Evolutionary conservation across 768 basidiomycete genomes (phyloP).

Genomic region (Kwoniella newhampshirensis): DNA sequence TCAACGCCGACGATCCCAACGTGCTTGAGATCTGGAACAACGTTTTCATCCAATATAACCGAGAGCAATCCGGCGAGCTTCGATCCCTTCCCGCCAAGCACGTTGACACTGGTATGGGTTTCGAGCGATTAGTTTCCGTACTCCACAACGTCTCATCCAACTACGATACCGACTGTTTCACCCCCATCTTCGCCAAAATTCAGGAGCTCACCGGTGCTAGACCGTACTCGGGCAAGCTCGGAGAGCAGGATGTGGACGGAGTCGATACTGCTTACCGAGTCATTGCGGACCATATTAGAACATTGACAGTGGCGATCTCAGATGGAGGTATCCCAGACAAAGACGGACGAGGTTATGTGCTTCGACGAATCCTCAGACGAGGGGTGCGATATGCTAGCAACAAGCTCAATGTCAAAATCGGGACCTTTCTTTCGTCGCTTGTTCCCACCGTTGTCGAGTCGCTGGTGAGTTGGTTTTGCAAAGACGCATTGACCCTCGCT

Average conservation of each 20-base stretch:
- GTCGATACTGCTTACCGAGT: conserved; percentile 98
- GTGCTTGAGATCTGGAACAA: conserved; percentile 98
- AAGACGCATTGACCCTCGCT: neutral
- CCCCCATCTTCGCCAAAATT: conserved; percentile 81
- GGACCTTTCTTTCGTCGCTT: conserved; percentile 90
- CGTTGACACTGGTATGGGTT: conserved; percentile 99
- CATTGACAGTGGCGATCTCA: conserved; percentile 89
- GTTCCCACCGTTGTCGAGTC: conserved; percentile 85
- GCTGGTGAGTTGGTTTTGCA: conserved; percentile 64
- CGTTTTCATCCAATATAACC: conserved; percentile 98
- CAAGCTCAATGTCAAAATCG: conserved; percentile 88
- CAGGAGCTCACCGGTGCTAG: conserved; percentile 85
- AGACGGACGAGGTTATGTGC: conserved; percentile 94
- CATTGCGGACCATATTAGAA: conserved; percentile 91
- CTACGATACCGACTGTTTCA: conserved; percentile 96
- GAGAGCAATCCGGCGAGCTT: conserved; percentile 82
- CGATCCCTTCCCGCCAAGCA: conserved; percentile 83
- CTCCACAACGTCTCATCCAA: conserved; percentile 89
- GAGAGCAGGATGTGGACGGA: conserved; percentile 89
- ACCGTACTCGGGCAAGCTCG: conserved; percentile 85
- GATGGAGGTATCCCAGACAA: conserved; percentile 97
- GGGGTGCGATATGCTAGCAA: conserved; percentile 95
- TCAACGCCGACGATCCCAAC: conserved; percentile 94
- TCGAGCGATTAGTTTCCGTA: conserved; percentile 92
- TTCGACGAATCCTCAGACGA: conserved; percentile 84